Evolutionary conservation across 345 rosid species (phyloP).

Genomic region (Xanthoceras sorbifolium): DNA sequence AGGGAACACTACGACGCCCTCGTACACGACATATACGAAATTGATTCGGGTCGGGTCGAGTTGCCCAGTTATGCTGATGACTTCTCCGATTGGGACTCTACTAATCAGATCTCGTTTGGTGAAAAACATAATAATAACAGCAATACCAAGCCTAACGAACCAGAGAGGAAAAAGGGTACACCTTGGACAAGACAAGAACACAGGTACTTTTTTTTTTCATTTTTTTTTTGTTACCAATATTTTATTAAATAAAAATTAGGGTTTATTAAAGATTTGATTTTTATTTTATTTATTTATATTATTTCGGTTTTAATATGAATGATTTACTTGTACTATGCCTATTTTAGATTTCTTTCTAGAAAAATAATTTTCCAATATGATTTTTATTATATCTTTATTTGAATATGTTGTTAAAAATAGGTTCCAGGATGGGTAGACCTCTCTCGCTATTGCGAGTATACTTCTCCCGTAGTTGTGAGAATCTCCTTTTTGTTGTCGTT

Average conservation of each 20-base stretch:
- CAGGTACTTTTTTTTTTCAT: conserved; percentile 24
- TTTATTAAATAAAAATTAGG: background rate
- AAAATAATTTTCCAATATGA: too few species aligned
- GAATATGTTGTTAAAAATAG: too few species aligned
- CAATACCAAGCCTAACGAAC: conserved; percentile 16
- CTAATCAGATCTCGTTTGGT: conserved; percentile 48
- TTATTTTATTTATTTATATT: background rate
- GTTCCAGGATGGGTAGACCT: too few species aligned
- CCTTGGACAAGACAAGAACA: conserved; percentile 74
- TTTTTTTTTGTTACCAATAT: too few species aligned
- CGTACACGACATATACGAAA: conserved; percentile 59
- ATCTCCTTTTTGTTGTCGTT: too few species aligned
- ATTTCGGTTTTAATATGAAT: background rate
- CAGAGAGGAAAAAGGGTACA: conserved; percentile 75
- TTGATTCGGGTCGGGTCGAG: conserved; percentile 71
- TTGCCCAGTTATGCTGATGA: conserved; percentile 61
- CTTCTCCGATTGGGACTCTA: conserved; percentile 31
- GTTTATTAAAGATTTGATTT: background rate
- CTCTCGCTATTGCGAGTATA: too few species aligned
- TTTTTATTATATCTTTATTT: too few species aligned
- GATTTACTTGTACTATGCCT: too few species aligned
- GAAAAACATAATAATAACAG: background rate
- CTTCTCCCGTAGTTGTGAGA: too few species aligned
- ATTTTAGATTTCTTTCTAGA: too few species aligned
- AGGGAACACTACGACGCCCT: conserved; percentile 56